Percentiles rank a stretch among this genome's conserved stretches.
These are phyloP conservation scores for Mortierella antarctica DNA, from an alignment of 192 early-diverging fungal species.

Conservation along the genomic window DNA sequence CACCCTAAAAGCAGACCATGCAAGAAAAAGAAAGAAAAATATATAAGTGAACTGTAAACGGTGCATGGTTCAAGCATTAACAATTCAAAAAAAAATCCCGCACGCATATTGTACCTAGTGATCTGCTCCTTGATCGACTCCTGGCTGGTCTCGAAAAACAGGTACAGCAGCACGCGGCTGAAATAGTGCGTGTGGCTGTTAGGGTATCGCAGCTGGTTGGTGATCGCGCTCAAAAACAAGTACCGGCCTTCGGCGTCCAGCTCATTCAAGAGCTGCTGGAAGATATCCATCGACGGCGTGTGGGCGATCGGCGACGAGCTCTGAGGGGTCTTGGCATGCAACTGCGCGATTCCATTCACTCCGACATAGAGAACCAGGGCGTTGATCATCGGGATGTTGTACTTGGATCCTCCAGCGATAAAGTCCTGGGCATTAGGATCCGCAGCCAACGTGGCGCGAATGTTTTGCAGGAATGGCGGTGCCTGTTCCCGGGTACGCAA, in stretches of 20 bases:
- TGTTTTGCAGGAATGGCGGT: conserved; percentile 66
- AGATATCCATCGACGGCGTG: conserved; percentile 84
- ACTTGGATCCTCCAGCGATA: conserved; percentile 62
- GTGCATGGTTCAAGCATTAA: not conserved
- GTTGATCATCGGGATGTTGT: conserved; percentile 86
- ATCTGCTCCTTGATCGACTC: conserved; percentile 95
- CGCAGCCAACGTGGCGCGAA: conserved; percentile 62
- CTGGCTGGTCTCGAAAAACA: conserved; percentile 82
- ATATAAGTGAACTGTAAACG: not conserved
- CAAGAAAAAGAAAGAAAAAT: conserved; percentile 3
- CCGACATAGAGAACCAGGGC: conserved; percentile 91
- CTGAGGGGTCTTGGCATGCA: conserved; percentile 49
- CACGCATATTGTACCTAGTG: conserved; percentile 66
- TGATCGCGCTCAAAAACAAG: conserved; percentile 88
- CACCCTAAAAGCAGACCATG: conserved; percentile 65
- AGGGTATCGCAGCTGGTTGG: conserved; percentile 97
- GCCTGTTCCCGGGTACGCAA: conserved; percentile 67
- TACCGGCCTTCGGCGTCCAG: conserved; percentile 91
- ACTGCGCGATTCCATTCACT: conserved; percentile 74
- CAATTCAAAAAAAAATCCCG: too few species aligned
- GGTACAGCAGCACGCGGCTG: conserved; percentile 85
- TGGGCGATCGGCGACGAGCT: conserved; percentile 61
- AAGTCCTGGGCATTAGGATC: conserved; percentile 51
- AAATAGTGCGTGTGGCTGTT: conserved; percentile 97
- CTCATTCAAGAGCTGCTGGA: conserved; percentile 79